Conservation (phyloP, 108 stramenopile species). For the Nannochloropsis oceanica region DNA sequence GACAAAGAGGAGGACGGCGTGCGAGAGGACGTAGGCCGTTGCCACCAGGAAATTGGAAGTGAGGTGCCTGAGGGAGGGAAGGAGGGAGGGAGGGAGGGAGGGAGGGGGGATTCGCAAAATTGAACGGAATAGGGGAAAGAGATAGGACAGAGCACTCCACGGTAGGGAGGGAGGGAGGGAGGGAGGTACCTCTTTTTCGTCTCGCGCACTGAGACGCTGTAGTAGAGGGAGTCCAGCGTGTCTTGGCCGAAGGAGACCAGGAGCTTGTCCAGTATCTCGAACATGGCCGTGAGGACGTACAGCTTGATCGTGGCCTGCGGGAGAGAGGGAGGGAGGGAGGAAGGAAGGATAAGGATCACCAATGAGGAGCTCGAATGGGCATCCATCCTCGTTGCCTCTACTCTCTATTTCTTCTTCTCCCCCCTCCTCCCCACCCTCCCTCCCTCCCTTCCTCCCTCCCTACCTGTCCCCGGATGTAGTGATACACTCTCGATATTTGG, state of each 20-base stretch:
- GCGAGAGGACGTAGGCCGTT: constrained; percentile 74
- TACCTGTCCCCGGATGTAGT: constrained; percentile 85
- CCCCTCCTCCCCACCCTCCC: not conserved
- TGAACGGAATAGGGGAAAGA: not conserved
- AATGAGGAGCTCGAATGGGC: not conserved
- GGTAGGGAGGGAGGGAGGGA: not conserved
- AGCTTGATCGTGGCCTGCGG: constrained; percentile 82
- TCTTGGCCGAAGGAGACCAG: constrained; percentile 88
- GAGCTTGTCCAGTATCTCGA: constrained; percentile 87
- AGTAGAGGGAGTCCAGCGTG: constrained; percentile 58
- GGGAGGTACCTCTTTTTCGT: constrained; percentile 43
- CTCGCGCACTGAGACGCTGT: not conserved
- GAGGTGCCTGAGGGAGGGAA: not conserved
- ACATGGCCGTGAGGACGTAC: constrained; percentile 86
- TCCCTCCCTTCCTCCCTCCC: not conserved
- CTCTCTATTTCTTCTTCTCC: not conserved
- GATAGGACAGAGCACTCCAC: not conserved
- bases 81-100: not conserved
- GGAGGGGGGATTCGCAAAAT: not conserved
- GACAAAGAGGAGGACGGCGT: constrained; percentile 59
- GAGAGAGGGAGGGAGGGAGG: not conserved
- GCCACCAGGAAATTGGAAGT: constrained; percentile 46
- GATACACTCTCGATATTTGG: constrained; percentile 77
- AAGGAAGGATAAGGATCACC: too few species aligned
- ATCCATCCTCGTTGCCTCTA: not conserved